phyloP scores from a whole-genome alignment of 768 basidiomycete species.

The Suillus occidentalis region DNA sequence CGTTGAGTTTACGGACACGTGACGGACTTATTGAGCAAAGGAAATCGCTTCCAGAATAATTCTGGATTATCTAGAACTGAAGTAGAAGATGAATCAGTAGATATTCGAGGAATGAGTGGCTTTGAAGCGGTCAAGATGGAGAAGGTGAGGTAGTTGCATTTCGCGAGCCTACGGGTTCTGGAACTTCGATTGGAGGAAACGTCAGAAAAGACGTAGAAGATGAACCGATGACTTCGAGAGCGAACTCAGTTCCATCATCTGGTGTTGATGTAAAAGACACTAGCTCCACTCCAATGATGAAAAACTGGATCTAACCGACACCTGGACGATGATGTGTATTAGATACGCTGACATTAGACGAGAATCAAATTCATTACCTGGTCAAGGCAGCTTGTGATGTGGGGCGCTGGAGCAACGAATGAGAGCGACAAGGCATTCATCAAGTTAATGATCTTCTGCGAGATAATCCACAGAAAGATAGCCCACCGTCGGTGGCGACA shows the following conservation, averaged over 20 bases:
- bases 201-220: neutral
- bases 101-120: neutral
- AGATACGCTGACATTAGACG: neutral
- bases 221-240: no score
- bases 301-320: neutral
- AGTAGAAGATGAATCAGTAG: neutral
- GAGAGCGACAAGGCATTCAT: neutral
- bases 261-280: neutral
- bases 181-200: neutral
- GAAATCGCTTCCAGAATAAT: neutral
- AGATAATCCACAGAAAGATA: neutral
- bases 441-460: neutral
- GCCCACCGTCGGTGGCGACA: neutral
- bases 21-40: neutral
- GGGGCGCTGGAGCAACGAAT: neutral
- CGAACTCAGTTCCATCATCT: no score
- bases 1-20: neutral
- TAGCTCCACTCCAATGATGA: no score
- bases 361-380: neutral
- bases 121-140: neutral
- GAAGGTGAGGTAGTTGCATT: neutral
- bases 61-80: neutral
- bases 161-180: neutral
- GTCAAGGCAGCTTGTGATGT: neutral
- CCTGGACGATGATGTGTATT: neutral